Conservation (phyloP, 306 rosid genomes). For the Castanea mollissima region DNA sequence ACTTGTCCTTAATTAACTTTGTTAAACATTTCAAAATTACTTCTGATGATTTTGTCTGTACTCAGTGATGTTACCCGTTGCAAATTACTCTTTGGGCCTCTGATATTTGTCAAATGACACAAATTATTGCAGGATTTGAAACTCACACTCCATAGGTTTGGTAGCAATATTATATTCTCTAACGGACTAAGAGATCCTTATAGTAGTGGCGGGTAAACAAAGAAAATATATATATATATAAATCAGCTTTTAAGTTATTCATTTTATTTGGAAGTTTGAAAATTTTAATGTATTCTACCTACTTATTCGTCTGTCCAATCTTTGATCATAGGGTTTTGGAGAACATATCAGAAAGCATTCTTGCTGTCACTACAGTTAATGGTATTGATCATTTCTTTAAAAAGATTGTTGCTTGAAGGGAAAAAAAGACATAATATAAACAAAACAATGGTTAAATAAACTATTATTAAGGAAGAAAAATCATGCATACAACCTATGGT, state of each 20-base stretch:
- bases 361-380: conserved; percentile 45
- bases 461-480: neutral
- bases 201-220: conserved; percentile 65
- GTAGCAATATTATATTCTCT: conserved; percentile 78
- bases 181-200: conserved; percentile 74
- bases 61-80: neutral
- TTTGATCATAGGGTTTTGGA: conserved; percentile 49
- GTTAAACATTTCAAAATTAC: neutral
- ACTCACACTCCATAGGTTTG: conserved; percentile 50
- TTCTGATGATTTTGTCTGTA: neutral
- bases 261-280: neutral
- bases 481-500: no score
- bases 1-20: neutral
- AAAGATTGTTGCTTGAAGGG: neutral
- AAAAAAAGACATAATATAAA: neutral
- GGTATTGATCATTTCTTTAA: conserved; percentile 32
- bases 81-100: neutral
- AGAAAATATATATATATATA: neutral
- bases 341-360: conserved; percentile 50
- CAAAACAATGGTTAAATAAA: neutral
- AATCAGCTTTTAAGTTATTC: neutral
- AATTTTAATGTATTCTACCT: neutral
- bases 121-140: conserved; percentile 47
- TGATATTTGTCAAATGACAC: neutral
- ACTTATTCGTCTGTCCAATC: neutral